Evolutionary conservation across 129 eudicot genomes (phyloP).

Genomic region (Helianthus annuus): HanXRQr2.0-SUNRISE NC_035443.2:162753317-162753816

Average conservation of each 20-base stretch:
- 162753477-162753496: conserved; percentile 40
- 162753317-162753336: conserved; percentile 22
- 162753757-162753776: conserved; percentile 76
- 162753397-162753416: conserved; percentile 23
- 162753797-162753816: conserved; percentile 66
- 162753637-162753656: conserved; percentile 47
- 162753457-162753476: conserved; percentile 56
- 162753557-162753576: conserved; percentile 59
- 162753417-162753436: conserved; percentile 44
- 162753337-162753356: conserved; percentile 24
- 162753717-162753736: conserved; percentile 59
- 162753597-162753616: conserved; percentile 64
- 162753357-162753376: conserved; percentile 16
- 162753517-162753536: conserved; percentile 30
- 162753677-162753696: conserved; percentile 65
- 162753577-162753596: conserved; percentile 50
- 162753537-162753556: conserved; percentile 56
- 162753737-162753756: conserved; percentile 70
- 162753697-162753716: conserved; percentile 60
- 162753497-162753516: conserved; percentile 31
- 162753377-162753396: conserved; percentile 23
- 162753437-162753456: conserved; percentile 58
- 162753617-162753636: conserved; percentile 57
- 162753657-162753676: conserved; percentile 69
- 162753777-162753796: conserved; percentile 74